Percentiles rank a stretch among this genome's conserved stretches.
Evolutionary conservation across 2,329 filamentous ascomycete genomes (phyloP).

Genomic region (Colletotrichum neosansevieriae): DNA sequence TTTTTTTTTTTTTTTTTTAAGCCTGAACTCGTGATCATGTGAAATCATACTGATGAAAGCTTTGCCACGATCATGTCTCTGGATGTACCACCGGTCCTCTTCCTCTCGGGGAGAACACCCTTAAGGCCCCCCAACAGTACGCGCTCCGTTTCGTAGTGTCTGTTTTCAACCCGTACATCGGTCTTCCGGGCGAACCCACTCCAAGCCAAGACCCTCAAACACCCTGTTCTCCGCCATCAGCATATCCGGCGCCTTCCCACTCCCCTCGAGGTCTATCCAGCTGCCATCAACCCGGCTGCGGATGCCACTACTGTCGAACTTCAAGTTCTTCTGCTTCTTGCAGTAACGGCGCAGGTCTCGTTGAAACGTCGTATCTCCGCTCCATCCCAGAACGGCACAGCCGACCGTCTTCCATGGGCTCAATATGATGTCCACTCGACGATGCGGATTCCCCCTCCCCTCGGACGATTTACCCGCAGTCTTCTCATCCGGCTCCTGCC

Average conservation of each 20-base stretch:
- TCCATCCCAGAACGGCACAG: constrained; percentile 91
- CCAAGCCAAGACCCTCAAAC: constrained; percentile 80
- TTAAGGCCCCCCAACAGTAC: no score
- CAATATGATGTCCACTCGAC: constrained; percentile 92
- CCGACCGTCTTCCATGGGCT: constrained; percentile 90
- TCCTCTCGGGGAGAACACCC: no score
- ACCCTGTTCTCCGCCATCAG: constrained; percentile 82
- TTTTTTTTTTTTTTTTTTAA: no score
- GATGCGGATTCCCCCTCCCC: constrained; percentile 66
- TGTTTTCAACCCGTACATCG: constrained; percentile 71
- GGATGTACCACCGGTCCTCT: no score
- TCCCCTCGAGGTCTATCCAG: constrained; percentile 79
- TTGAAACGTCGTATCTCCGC: constrained; percentile 89
- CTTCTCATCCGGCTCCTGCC: constrained; percentile 74
- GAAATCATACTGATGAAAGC: no score
- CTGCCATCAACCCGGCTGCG: constrained; percentile 73
- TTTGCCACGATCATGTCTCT: no score
- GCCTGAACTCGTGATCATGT: no score
- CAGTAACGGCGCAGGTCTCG: constrained; percentile 86
- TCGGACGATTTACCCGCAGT: not conserved
- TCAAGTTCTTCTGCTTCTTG: constrained; percentile 77
- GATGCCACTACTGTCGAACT: constrained; percentile 93
- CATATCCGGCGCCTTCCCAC: constrained; percentile 69
- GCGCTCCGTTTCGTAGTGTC: not conserved
- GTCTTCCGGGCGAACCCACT: constrained; percentile 74